These are phyloP conservation scores for Paramecium pentaurelia DNA, from an alignment of 73 alveolate species.

Conservation along the genomic window DNA sequence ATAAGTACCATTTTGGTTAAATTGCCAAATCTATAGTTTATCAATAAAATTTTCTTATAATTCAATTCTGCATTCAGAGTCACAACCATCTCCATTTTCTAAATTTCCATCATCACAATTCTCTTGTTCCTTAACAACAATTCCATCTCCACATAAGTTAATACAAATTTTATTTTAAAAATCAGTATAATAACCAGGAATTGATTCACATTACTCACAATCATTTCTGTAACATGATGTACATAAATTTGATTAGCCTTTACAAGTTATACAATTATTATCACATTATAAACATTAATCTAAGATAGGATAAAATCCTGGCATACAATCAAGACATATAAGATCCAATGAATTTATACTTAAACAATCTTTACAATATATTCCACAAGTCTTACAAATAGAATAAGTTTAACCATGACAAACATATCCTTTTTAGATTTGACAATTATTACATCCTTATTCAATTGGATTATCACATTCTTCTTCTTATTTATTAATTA, in stretches of 20 bases:
- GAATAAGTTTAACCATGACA: not conserved
- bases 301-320: not conserved
- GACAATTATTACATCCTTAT: not conserved
- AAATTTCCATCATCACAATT: not conserved
- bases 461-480: not conserved
- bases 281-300: not conserved
- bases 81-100: not conserved
- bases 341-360: not conserved
- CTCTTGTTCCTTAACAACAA: not conserved
- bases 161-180: not conserved
- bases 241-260: not conserved
- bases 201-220: not conserved
- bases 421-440: not conserved
- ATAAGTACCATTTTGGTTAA: not conserved
- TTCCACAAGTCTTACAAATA: not conserved
- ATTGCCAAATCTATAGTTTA: not conserved
- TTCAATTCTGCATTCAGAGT: not conserved
- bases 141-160: not conserved
- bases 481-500: not conserved
- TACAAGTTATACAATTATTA: not conserved
- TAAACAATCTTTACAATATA: not conserved
- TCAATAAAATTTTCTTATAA: too few relatives aligned
- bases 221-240: not conserved
- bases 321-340: not conserved
- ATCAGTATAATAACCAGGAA: not conserved